Base-by-base conservation (phyloP, 208 protist genomes). In the Crithidia sp. region DNA sequence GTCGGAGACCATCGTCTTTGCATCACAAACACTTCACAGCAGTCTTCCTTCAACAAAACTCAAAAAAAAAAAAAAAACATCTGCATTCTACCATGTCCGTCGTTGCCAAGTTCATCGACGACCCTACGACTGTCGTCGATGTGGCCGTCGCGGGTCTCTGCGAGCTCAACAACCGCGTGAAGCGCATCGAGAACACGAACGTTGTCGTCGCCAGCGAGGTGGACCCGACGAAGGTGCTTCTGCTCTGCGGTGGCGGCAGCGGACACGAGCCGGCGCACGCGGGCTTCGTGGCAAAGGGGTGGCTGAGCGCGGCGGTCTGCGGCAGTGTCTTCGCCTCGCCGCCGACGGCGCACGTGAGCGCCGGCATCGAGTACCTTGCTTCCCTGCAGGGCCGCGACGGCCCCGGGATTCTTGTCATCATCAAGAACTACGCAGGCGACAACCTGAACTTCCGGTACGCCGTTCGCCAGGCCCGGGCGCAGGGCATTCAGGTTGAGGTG, bases 381-480 rank as follows among this genome's bases (percentile, higher is more conserved):
- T 49, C 57, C 16, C 55, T 67, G 45, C 88, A 90, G 62, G 86
- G 86, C 37, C 72, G 64, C 45, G 65, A 78, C n/a, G 77, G 74
- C 13, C 72, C 85, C 1, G 91, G 88, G 4, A 83, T 90, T 41
- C 77, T 98, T 7, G 74, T 98, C 55, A 87, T 98, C 61, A 82
- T 98, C 5, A 98, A 97, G 66, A 97, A 98, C 71, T 98, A 98
- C 79, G 90, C 90, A 3, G 96, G 97, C 12, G 97, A 98, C 65
- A 66, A 86, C 28, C 70, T 98, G 10, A 95, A 95, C 61, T 98
- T 98, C 76, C 82, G 79, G 40, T 87, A 95, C 55, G 96, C 95
- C 16, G 79, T 88, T n/a, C 76, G 89, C 6, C 82, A 91, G 65
- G 91, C 88, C 4, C 66, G 70, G 10, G 65, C 77, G 60, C 58